phyloP scores from a whole-genome alignment of 2,329 filamentous ascomycete species.

The Aureobasidium pullulans region DNA sequence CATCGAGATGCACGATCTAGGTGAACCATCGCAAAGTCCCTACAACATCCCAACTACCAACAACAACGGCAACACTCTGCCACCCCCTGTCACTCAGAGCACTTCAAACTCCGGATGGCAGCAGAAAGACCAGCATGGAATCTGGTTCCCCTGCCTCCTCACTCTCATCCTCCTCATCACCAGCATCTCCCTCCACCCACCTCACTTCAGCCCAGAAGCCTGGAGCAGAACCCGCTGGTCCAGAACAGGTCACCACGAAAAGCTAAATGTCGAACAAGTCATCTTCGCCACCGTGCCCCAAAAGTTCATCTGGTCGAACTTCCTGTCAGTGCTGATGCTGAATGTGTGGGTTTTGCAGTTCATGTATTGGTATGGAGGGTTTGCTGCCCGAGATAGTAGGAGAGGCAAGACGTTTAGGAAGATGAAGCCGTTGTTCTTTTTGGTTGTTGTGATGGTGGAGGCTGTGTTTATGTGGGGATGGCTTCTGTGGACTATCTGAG shows the following conservation, averaged over 20 bases:
- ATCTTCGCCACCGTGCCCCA: neutral
- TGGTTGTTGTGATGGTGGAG: neutral
- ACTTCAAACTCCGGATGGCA: neutral
- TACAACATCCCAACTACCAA: too few species aligned
- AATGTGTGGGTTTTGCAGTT: neutral
- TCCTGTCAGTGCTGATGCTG: neutral
- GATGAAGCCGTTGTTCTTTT: neutral
- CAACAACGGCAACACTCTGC: too few species aligned
- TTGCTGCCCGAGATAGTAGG: neutral
- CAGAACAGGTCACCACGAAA: neutral
- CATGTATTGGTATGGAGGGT: neutral
- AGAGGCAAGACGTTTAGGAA: neutral
- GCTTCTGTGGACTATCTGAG: neutral
- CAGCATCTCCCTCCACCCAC: neutral
- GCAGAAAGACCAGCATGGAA: too few species aligned
- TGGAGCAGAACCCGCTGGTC: neutral
- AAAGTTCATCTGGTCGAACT: neutral
- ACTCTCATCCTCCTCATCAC: neutral
- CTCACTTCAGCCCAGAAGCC: neutral
- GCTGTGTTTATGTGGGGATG: neutral
- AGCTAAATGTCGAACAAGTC: neutral
- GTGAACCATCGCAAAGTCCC: neutral
- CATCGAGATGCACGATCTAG: neutral
- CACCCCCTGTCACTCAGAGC: neutral
- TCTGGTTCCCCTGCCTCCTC: neutral